Evolutionary conservation across 2,329 filamentous ascomycete species (phyloP).

Genomic region (Colletotrichum incanum): DNA sequence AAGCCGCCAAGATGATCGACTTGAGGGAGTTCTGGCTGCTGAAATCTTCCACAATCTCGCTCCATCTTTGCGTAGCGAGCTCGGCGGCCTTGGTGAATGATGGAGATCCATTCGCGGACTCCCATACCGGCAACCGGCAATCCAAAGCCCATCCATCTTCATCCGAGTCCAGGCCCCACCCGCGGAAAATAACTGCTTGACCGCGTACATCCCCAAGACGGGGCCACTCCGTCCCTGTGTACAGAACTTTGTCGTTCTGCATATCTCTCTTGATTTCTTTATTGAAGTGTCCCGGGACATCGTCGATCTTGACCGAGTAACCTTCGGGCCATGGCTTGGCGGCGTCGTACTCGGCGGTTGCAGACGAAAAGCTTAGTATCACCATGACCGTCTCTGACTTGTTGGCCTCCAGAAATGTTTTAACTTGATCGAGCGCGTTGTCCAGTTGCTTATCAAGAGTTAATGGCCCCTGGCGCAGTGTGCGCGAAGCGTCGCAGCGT

Average conservation of each 20-base stretch:
- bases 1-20: conserved; percentile 9
- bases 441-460: conserved; percentile 4
- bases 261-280: not conserved
- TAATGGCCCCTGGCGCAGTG: conserved; percentile 3
- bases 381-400: not conserved
- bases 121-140: not conserved
- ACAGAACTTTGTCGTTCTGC: not conserved
- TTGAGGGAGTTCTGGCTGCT: not conserved
- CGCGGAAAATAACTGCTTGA: conserved; percentile 15
- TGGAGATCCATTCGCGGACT: not conserved
- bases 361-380: conserved; percentile 19
- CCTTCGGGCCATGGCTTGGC: conserved; percentile 11
- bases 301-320: not conserved
- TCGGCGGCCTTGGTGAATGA: not conserved
- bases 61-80: not conserved
- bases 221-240: conserved; percentile 22
- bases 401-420: not conserved
- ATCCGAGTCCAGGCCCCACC: not conserved
- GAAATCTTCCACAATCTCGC: not conserved
- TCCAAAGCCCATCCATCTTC: not conserved
- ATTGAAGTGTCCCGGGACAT: conserved; percentile 7
- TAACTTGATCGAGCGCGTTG: not conserved
- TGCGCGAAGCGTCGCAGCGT: not conserved
- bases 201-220: conserved; percentile 1
- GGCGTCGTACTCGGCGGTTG: not conserved